Percentiles rank a stretch among this genome's conserved stretches.
Conservation (phyloP, 441 rosid genomes). For the Pelargonium cotyledonis region DNA sequence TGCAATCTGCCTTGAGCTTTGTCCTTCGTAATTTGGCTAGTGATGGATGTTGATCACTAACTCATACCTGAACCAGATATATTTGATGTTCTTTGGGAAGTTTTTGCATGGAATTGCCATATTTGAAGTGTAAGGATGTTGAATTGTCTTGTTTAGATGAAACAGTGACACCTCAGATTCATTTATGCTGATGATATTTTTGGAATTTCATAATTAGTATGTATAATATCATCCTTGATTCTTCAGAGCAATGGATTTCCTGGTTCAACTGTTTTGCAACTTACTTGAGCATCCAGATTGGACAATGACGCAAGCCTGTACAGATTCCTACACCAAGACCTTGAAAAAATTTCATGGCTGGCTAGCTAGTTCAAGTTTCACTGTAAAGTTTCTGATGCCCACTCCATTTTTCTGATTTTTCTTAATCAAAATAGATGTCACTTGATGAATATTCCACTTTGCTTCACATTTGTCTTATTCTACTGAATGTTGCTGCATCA, state of each 20-base stretch:
- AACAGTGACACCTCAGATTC: not conserved
- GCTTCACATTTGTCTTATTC: not conserved
- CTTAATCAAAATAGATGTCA: not conserved
- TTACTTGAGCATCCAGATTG: conserved; percentile 70
- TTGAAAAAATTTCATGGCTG: conserved; percentile 85
- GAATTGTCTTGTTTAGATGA: not conserved
- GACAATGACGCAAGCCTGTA: conserved; percentile 81
- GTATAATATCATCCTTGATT: conserved; percentile 11
- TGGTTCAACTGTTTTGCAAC: conserved; percentile 72
- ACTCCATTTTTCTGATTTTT: not conserved
- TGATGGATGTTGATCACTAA: not conserved
- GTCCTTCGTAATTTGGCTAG: not conserved
- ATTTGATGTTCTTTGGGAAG: not conserved
- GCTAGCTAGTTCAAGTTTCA: conserved; percentile 85
- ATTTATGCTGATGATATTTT: conserved; percentile 1
- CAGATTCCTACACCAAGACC: conserved; percentile 67
- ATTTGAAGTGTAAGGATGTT: not conserved
- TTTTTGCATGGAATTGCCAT: not conserved
- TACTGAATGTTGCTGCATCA: too few relatives aligned
- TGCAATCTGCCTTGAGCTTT: not conserved
- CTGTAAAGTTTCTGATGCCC: conserved; percentile 33
- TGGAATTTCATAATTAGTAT: not conserved
- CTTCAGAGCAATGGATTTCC: conserved; percentile 88
- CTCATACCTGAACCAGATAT: conserved; percentile 1
- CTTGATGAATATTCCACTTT: not conserved